These are phyloP conservation scores for Cicer cuneatum DNA, from an alignment of 306 rosid genomes.

Conservation along the genomic window DNA sequence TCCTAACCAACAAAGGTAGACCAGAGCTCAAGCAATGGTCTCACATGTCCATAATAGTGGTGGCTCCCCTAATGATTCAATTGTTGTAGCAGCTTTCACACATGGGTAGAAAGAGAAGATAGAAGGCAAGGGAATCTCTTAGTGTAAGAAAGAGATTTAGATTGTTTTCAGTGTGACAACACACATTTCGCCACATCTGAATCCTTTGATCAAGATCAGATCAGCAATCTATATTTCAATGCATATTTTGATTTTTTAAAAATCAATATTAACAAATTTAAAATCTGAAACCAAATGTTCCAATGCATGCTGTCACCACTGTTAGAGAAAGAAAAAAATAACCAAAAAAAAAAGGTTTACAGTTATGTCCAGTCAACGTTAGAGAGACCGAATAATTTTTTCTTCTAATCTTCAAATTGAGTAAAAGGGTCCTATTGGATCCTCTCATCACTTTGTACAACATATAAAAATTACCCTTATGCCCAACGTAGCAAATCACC, in stretches of 20 bases:
- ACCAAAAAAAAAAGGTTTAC: constrained; percentile 41
- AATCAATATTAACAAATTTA: no score
- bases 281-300: no score
- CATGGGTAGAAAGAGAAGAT: constrained; percentile 4
- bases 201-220: no score
- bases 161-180: no score
- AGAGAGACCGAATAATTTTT: constrained; percentile 40
- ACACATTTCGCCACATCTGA: no score
- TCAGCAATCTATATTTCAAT: no score
- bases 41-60: constrained; percentile 71
- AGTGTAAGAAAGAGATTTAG: constrained; percentile 4
- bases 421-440: constrained; percentile 63
- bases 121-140: constrained; percentile 27
- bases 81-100: constrained; percentile 45
- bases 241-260: no score
- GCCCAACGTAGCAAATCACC: constrained; percentile 22
- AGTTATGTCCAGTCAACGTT: constrained; percentile 22
- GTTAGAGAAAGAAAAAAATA: not conserved
- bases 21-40: constrained; percentile 56
- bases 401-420: constrained; percentile 34
- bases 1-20: constrained; percentile 51
- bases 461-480: constrained; percentile 42
- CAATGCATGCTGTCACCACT: no score
- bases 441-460: constrained; percentile 37
- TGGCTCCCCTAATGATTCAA: constrained; percentile 76